Base-by-base conservation (phyloP, 805 yeast species). In the Jamesozyma spencerorum region DNA sequence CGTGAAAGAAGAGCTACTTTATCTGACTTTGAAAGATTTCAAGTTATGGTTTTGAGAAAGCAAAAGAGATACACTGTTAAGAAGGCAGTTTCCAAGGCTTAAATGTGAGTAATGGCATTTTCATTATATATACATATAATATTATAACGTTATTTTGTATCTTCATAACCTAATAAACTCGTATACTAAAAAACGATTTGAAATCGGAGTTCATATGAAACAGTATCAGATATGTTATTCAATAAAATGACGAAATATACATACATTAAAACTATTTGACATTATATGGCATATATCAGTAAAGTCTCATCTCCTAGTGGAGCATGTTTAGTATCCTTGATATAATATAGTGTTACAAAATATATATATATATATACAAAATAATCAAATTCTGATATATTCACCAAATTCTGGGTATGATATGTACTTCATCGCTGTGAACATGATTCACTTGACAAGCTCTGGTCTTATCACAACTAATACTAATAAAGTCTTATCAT, bases 21-120 rank as follows among this genome's bases (percentile, higher is more conserved):
- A 70, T 68, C 90, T 60, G 99, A 92, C 74, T 92, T 92, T 64
- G 96, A 92, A 79, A 88, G 99, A 81, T 92, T 92, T 96, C 96
- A 90, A 80, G 98, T 90, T 61, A 68, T 84, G 71, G 94, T 87
- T 62, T 80, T 87, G 70, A 92, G 84, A 84, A 92, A 90, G 81
- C 97, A 94, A 79, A 86, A 85, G 75, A 84, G 87, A 75, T 82
- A 71, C 69, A 85, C 87, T 72, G 90, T 86, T 65, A 85, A 83
- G 77, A 88, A 86, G 79, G 94, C 94, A 71, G 80, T 84, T 65
- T 95, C 95, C 66, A 87, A 88, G 83, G 95, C 94, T 72, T 82
- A 81, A 75, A 61, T 63, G 34, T 37, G 29, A 36, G 15, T 14
- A 38, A 11, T 31, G 42, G 39, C 39, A 43, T 43, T 36, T 40